These are phyloP conservation scores for Hypholoma fasciculare DNA, from an alignment of 768 basidiomycete genomes.

Conservation along the genomic window DNA sequence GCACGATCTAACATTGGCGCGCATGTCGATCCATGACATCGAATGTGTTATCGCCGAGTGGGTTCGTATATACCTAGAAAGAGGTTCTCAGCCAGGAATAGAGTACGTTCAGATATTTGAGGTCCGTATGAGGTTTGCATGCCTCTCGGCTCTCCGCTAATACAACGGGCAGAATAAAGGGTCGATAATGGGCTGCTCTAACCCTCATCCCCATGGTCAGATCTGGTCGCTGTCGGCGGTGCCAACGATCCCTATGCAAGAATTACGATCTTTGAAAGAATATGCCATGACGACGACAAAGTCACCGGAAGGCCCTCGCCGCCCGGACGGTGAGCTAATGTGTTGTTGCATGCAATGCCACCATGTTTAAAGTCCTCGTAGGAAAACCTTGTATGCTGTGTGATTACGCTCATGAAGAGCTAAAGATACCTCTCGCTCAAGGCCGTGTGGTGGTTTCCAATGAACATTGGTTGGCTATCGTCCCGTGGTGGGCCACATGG, in stretches of 20 bases:
- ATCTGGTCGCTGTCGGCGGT: slow-evolving; percentile 78
- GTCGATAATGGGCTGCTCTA: slow-evolving; percentile 92
- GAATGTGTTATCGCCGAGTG: slow-evolving; percentile 69
- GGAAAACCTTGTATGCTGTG: slow-evolving; percentile 72
- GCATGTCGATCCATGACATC: slow-evolving; percentile 58
- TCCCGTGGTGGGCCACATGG: slow-evolving; percentile 97
- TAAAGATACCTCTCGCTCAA: slow-evolving; percentile 33
- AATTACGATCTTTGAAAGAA: slow-evolving; percentile 54
- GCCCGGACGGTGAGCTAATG: slow-evolving; percentile 39
- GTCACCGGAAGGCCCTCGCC: slow-evolving; percentile 50
- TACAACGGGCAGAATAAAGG: slow-evolving; percentile 77
- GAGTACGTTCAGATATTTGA: slow-evolving; percentile 90
- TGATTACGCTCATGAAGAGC: slow-evolving; percentile 75
- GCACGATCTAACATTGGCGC: slow-evolving; percentile 83
- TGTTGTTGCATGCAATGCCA: background rate
- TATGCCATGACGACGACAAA: slow-evolving; percentile 41
- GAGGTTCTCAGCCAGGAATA: slow-evolving; percentile 67
- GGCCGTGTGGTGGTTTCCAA: slow-evolving; percentile 72
- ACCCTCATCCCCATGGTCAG: slow-evolving; percentile 94
- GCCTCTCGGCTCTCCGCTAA: slow-evolving; percentile 1
- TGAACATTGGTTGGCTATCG: slow-evolving; percentile 78
- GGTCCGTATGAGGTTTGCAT: slow-evolving; percentile 38
- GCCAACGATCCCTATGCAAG: slow-evolving; percentile 69
- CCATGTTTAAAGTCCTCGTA: slow-evolving; percentile 12
- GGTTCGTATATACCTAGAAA: slow-evolving; percentile 59